phyloP scores from a whole-genome alignment of 2,329 filamentous ascomycete species.

The Trichoderma sp. region DNA sequence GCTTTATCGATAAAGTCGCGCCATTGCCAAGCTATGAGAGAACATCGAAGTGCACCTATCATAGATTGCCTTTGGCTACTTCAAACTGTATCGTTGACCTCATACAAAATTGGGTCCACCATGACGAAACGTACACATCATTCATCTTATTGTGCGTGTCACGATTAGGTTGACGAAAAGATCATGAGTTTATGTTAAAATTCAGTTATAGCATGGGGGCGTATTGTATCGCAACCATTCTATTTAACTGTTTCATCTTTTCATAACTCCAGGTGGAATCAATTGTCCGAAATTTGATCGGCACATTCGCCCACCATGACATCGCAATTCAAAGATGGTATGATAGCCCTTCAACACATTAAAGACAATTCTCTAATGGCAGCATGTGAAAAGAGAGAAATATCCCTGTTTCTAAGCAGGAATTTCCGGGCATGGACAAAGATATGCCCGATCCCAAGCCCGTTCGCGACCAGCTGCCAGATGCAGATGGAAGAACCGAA shows the following conservation, averaged over 20 bases:
- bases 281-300: neutral
- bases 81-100: neutral
- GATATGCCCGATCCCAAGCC: constrained; percentile 48
- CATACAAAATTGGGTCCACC: neutral
- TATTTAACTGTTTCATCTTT: neutral
- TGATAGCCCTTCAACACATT: neutral
- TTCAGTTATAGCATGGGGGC: neutral
- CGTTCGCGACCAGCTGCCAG: constrained; percentile 65
- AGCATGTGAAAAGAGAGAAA: neutral
- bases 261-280: neutral
- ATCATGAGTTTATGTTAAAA: neutral
- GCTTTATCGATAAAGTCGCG: neutral
- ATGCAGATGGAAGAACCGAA: constrained; percentile 60
- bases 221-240: neutral
- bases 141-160: neutral
- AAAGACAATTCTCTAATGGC: neutral
- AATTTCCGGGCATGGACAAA: constrained; percentile 34
- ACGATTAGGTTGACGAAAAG: neutral
- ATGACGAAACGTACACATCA: constrained; percentile 1
- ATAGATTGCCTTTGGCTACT: neutral
- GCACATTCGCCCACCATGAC: neutral
- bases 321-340: constrained; percentile 10
- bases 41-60: neutral
- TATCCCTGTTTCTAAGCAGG: constrained; percentile 35
- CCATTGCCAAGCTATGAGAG: neutral